Evolutionary conservation across 768 basidiomycete species (phyloP).

Genomic region (Hericium alpestre): DNA sequence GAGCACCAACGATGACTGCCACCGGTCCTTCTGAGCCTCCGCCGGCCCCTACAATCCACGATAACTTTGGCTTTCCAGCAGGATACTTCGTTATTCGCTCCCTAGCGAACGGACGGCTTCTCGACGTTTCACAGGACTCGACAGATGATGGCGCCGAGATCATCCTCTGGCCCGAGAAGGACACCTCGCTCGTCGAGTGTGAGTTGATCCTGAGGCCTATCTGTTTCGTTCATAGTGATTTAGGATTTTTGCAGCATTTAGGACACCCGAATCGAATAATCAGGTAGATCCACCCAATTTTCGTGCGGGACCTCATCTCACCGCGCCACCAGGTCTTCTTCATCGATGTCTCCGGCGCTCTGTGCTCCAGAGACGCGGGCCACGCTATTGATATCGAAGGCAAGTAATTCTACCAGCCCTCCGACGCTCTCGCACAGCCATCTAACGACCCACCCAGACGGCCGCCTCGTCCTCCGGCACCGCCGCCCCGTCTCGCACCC

Average conservation of each 20-base stretch:
- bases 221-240: not conserved
- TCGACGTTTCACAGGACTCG: slow-evolving; percentile 45
- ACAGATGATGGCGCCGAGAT: slow-evolving; percentile 54
- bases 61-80: slow-evolving; percentile 21
- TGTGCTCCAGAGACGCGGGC: slow-evolving; percentile 71
- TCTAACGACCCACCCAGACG: slow-evolving; percentile 32
- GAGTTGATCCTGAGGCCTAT: slow-evolving; percentile 2
- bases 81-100: slow-evolving; percentile 60
- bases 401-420: slow-evolving; percentile 18
- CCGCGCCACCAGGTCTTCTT: slow-evolving; percentile 59
- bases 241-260: slow-evolving; percentile 35
- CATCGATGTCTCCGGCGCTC: slow-evolving; percentile 66
- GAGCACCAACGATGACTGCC: not conserved
- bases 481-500: slow-evolving; percentile 68
- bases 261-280: slow-evolving; percentile 61
- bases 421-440: slow-evolving; percentile 2
- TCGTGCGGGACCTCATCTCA: not conserved
- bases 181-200: slow-evolving; percentile 73
- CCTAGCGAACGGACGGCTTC: slow-evolving; percentile 37
- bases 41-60: not conserved
- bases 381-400: slow-evolving; percentile 78
- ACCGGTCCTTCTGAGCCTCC: not conserved
- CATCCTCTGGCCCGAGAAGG: slow-evolving; percentile 62
- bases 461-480: slow-evolving; percentile 62
- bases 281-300: slow-evolving; percentile 36